Evolutionary conservation across 2,329 filamentous ascomycete species (phyloP), one percentile per base, ranked within the genome.

Genomic region (Colletotrichum tanaceti): DNA sequence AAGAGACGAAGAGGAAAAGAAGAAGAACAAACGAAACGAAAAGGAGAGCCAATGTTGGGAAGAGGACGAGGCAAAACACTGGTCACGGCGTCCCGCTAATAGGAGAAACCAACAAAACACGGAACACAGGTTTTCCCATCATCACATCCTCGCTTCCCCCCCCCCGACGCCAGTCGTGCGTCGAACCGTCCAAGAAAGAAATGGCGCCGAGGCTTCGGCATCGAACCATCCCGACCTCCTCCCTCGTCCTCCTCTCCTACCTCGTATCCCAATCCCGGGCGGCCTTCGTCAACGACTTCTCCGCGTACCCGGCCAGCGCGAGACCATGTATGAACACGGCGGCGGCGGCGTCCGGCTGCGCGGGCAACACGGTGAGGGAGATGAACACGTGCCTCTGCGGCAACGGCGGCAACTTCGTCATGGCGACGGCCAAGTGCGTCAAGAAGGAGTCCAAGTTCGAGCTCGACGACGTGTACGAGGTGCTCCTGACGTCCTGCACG

Each of bases 351-450:
- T 69, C 66, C 44, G 62, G 62, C 10, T 69, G 66, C 44, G 57
- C 55, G 43, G 66, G 66, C 20, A 41, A 57, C 38, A 69, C 66
- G 43, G 66, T 69, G 24, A 11, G 44, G 7, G 49, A 69, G 20
- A 69, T 69, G 62, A 69, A 69, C 11, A 46, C 52, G 32, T 69
- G 66, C 28, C 55, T 69, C 0, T 69, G 66, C 44, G 66, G 66
- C 18, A 69, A 69, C 20, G 66, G 66, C 22, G 82, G 82, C 60
- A 77, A 82, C 72, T 88, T 87, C 73, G 77, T 87, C 65, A 81
- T 79, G 41, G 77, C 79, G 35, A 74, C 83, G 2, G 86, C 85
- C 3, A 71, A 70, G 13, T 88, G 86, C 70, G 74, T 88, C 13
- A 83, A 80, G 18, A 65, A 72, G 35, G 43, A 73, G 3, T 78